These are phyloP conservation scores for Prinsepia uniflora DNA, from an alignment of 306 rosid genomes.

Conservation along the genomic window DNA sequence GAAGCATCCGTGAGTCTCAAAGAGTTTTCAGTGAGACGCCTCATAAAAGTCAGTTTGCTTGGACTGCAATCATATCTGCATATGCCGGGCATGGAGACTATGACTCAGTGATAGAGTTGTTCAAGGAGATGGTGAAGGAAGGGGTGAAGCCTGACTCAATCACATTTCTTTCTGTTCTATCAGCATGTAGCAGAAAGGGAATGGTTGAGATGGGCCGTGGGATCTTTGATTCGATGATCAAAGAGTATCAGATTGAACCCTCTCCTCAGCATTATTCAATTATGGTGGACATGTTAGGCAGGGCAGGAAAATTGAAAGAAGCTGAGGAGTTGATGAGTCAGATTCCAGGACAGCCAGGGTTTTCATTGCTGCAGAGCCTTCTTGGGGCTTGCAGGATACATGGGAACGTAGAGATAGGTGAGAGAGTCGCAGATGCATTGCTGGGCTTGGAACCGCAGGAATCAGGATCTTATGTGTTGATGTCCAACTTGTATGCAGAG, in stretches of 20 bases:
- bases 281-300: constrained; percentile 82
- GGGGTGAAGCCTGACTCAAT: constrained; percentile 54
- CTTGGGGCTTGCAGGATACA: constrained; percentile 72
- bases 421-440: constrained; percentile 43
- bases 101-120: constrained; percentile 54
- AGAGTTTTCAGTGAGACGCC: constrained; percentile 58
- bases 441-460: constrained; percentile 61
- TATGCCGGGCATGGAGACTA: constrained; percentile 71
- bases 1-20: constrained; percentile 58
- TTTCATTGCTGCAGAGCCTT: constrained; percentile 68
- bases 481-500: constrained; percentile 76
- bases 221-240: constrained; percentile 53
- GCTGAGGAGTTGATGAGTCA: constrained; percentile 51
- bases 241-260: constrained; percentile 57
- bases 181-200: constrained; percentile 78
- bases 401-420: constrained; percentile 72
- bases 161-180: constrained; percentile 66
- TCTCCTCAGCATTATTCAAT: constrained; percentile 62
- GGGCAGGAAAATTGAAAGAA: constrained; percentile 60
- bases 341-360: constrained; percentile 65
- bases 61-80: constrained; percentile 80
- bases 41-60: constrained; percentile 51
- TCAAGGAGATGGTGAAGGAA: constrained; percentile 55
- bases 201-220: constrained; percentile 58
- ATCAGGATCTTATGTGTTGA: constrained; percentile 64